Evolutionary conservation across 495 filamentous ascomycete species (phyloP), one percentile per base, ranked within the genome.

Genomic region (Aspergillus incahuasiensis): DNA sequence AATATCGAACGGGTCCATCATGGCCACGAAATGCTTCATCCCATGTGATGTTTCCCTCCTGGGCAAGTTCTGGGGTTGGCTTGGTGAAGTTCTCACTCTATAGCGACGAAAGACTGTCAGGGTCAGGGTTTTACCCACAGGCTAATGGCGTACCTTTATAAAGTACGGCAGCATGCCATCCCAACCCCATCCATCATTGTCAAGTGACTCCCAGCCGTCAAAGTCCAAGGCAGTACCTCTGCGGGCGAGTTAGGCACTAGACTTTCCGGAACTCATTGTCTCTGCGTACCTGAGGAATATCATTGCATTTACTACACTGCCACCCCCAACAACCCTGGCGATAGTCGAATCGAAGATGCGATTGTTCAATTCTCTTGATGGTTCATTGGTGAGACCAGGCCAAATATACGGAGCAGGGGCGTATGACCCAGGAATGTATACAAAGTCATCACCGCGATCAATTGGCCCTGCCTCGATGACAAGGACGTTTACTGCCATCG

Each of bases 381-480:
- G 52, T 35, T 35, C 5, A 15, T 35, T 11, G 9, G 6, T 35
- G 12, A 35, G 12, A 2, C 32, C 3, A 35, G 6, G 8, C 25
- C 25, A 28, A 15, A 35, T 9, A 15, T 2, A 11, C 32, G 4
- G 12, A 11, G 9, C 13, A 35, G 32, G 13, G 13, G 8, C n/a
- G n/a, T n/a, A n/a, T 11, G 12, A 15, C 32, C 32, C 8, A 7
- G 13, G 6, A 35, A 54, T 45, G 9, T 24, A 19, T n/a, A n/a
- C n/a, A n/a, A n/a, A n/a, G n/a, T n/a, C n/a, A n/a, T n/a, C n/a
- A n/a, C n/a, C n/a, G n/a, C n/a, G n/a, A n/a, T n/a, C n/a, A n/a
- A n/a, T n/a, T n/a, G n/a, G n/a, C n/a, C 52, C 52, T 30, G 52
- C 52, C 35, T 54, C 52, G n/a, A 54, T 46, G 40, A 54, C 41